A percentile compares a stretch with the other conserved stretches of the same genome.
phyloP scores from a whole-genome alignment of 352 stramenopile species.

The Thalassiosira pacifica region DNA sequence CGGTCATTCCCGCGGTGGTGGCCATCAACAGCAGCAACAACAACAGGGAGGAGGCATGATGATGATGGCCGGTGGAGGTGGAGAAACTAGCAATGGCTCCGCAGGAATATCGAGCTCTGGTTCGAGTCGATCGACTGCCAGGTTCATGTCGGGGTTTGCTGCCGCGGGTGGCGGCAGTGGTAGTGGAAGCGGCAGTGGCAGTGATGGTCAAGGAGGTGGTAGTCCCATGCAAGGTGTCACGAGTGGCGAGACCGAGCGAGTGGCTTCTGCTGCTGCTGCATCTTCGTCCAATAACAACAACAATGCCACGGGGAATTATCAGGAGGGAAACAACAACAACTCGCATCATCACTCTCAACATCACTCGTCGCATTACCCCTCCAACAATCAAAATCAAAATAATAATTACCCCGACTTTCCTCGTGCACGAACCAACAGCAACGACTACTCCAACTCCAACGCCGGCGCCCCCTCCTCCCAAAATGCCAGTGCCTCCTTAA shows the following conservation, averaged over 20 bases:
- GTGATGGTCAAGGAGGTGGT: no score
- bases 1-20: background rate
- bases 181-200: no score
- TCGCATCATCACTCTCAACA: constrained; percentile 9
- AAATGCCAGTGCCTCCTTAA: background rate
- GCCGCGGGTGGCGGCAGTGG: background rate
- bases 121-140: constrained; percentile 30
- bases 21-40: background rate
- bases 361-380: background rate
- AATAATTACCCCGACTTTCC: constrained; percentile 6
- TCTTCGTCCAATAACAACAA: background rate
- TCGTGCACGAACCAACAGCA: constrained; percentile 6
- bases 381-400: constrained; percentile 2
- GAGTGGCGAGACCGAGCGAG: background rate
- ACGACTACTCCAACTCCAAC: constrained; percentile 11
- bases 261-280: background rate
- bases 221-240: background rate
- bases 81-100: constrained; percentile 28
- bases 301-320: no score
- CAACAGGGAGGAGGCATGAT: constrained; percentile 36
- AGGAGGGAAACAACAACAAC: no score
- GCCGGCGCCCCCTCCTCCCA: constrained; percentile 21
- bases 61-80: constrained; percentile 19
- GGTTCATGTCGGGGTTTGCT: background rate
- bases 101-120: constrained; percentile 39